Evolutionary conservation across 192 early-diverging fungal genomes (phyloP).

Genomic region (Spizellomyces sp.): DNA sequence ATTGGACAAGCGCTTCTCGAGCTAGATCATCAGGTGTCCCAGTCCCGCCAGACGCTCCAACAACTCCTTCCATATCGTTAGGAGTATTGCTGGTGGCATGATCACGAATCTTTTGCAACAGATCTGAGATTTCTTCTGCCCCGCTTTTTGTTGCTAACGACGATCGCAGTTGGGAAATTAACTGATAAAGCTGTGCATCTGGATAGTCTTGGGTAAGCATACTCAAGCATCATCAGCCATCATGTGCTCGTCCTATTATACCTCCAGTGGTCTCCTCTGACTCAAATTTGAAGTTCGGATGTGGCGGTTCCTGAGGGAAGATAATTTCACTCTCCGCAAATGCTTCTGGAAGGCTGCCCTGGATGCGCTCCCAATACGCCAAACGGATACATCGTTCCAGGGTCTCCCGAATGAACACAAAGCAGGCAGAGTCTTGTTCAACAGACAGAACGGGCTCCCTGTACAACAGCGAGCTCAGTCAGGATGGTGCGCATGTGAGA

Average conservation of each 20-base stretch:
- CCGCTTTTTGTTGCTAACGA: constrained; percentile 21
- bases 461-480: not conserved
- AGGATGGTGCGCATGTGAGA: not conserved
- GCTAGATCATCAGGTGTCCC: constrained; percentile 34
- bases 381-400: constrained; percentile 84
- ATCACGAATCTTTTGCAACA: constrained; percentile 30
- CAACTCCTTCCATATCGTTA: not conserved
- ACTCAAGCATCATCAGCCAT: too few species aligned
- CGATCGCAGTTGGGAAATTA: constrained; percentile 28
- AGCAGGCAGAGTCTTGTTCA: constrained; percentile 56
- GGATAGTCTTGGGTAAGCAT: constrained; percentile 22
- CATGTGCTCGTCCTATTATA: not conserved
- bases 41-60: not conserved
- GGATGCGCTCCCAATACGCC: constrained; percentile 88
- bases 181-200: constrained; percentile 12
- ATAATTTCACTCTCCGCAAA: constrained; percentile 51
- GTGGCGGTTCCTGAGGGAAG: constrained; percentile 67
- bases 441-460: constrained; percentile 59
- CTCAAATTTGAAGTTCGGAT: constrained; percentile 73
- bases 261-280: constrained; percentile 40
- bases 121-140: constrained; percentile 12
- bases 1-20: constrained; percentile 79
- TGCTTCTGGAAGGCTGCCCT: constrained; percentile 70
- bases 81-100: not conserved
- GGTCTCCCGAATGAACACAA: constrained; percentile 83